Percentiles rank a stretch among this genome's conserved stretches.
phyloP scores from a whole-genome alignment of 2,329 filamentous ascomycete genomes.

The Thielaviopsis ethacetica region DNA sequence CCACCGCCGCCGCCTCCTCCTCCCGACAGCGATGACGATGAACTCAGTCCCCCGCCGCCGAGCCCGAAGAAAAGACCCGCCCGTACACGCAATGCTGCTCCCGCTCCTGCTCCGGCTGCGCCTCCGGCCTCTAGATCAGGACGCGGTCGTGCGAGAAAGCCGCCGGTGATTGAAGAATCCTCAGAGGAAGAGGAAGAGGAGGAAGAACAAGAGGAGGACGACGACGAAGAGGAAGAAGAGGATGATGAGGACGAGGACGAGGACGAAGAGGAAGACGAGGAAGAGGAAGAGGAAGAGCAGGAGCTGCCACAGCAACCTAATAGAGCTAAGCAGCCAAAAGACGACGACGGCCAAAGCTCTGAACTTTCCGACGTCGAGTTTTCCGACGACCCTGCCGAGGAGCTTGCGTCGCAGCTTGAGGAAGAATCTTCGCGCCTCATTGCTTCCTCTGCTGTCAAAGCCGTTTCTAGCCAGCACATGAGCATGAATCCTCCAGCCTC shows the following conservation, averaged over 20 bases:
- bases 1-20: neutral
- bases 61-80: conserved; percentile 17
- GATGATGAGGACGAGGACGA: neutral
- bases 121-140: neutral
- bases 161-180: neutral
- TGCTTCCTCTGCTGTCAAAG: neutral
- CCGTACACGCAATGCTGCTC: conserved; percentile 22
- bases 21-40: conserved; percentile 4
- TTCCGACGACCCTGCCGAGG: conserved; percentile 4
- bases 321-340: neutral
- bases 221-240: neutral
- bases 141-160: neutral
- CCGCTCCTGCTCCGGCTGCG: neutral
- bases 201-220: neutral
- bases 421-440: conserved; percentile 1
- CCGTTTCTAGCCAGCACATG: neutral
- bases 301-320: neutral
- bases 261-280: neutral
- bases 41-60: neutral
- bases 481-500: neutral
- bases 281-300: neutral
- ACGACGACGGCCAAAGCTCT: neutral
- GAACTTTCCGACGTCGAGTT: neutral
- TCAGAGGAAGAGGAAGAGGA: neutral
- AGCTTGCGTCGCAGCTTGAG: conserved; percentile 10